These are phyloP conservation scores for Peronosclerospora sorghi DNA, from an alignment of 352 stramenopile genomes.

Conservation along the genomic window DNA sequence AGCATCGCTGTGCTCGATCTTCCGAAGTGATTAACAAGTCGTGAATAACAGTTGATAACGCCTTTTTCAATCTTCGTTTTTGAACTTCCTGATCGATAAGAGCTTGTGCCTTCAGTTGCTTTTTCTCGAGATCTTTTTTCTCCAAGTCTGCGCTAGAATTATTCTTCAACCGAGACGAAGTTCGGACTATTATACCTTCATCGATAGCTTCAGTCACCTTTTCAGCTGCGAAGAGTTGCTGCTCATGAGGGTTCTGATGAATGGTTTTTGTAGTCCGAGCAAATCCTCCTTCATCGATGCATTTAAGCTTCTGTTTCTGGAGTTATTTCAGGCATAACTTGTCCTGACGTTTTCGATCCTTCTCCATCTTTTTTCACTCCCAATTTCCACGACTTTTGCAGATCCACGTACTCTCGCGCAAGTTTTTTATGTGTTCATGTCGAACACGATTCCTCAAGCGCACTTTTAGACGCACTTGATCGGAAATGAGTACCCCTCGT, in stretches of 20 bases:
- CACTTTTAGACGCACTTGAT: slow-evolving; percentile 48
- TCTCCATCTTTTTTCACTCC: slow-evolving; percentile 81
- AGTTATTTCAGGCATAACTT: slow-evolving; percentile 70
- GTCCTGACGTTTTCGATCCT: slow-evolving; percentile 77
- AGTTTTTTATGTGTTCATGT: slow-evolving; percentile 67
- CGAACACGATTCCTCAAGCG: too few relatives aligned
- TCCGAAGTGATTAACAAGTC: slow-evolving; percentile 68
- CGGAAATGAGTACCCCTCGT: slow-evolving; percentile 26
- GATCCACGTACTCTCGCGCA: slow-evolving; percentile 64
- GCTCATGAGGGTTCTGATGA: too few relatives aligned
- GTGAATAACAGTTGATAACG: too few relatives aligned
- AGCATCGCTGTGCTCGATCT: slow-evolving; percentile 41
- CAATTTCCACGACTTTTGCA: slow-evolving; percentile 76
- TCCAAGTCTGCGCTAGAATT: slow-evolving; percentile 72
- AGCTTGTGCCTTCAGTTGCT: slow-evolving; percentile 64
- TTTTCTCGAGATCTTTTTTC: slow-evolving; percentile 68
- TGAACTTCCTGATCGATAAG: slow-evolving; percentile 70
- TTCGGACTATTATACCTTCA: too few relatives aligned
- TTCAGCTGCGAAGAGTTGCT: too few relatives aligned
- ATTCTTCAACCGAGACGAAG: slow-evolving; percentile 79
- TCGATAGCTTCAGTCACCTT: too few relatives aligned
- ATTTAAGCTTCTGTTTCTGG: too few relatives aligned
- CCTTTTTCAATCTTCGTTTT: slow-evolving; percentile 77
- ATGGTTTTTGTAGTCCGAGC: slow-evolving; percentile 27
- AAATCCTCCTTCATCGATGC: too few relatives aligned